Base-by-base conservation (phyloP, 306 rosid species). In the Carpinus fangiana region DNA sequence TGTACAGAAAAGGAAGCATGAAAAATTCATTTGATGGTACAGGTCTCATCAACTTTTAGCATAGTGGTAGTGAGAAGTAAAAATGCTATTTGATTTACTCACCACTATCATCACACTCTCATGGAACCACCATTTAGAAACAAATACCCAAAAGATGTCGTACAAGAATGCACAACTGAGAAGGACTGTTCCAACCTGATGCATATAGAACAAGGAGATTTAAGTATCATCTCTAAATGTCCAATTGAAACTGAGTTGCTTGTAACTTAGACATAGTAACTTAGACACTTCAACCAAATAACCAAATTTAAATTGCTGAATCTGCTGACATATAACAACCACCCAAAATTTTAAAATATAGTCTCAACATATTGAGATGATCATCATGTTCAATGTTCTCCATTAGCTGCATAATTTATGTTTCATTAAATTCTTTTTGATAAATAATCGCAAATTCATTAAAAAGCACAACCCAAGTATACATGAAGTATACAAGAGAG, bases 31-130 rank as follows among this genome's bases (percentile, higher is more conserved):
- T 20, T 21, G 54, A 53, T 13, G 54, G 18, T 45, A 61, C 12
- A 43, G 26, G 52, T 45, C 41, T 38, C 65, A 21, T 31, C 36
- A 43, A 74, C 65, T 51, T n/a, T 78, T 20, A 41, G 34, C 74
- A 20, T 59, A 38, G 50, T 66, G 43, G 23, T 50, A 28, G 53
- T 14, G 47, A 70, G 69, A 68, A 20, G 74, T 69, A 70, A 56
- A 48, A 70, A 45, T 52, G 17, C 57, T 46, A 59, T 78, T 26
- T 48, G 53, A 70, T 66, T 72, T 67, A 91, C 99, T 86, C 75
- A 93, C 99, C 94, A 93, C 99, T 91, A 96, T 96, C 99, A 96
- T 96, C 82, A 96, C 99, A 64, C 99, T 96, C 92, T 96, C 97
- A 77, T 90, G 90, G 89, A 96, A 96, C 99, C 93, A 93, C 96